A percentile compares a stretch with the other conserved stretches of the same genome.
Evolutionary conservation across 2,329 filamentous ascomycete genomes (phyloP).

Genomic region (Penicillium psychrosexuale): DNA sequence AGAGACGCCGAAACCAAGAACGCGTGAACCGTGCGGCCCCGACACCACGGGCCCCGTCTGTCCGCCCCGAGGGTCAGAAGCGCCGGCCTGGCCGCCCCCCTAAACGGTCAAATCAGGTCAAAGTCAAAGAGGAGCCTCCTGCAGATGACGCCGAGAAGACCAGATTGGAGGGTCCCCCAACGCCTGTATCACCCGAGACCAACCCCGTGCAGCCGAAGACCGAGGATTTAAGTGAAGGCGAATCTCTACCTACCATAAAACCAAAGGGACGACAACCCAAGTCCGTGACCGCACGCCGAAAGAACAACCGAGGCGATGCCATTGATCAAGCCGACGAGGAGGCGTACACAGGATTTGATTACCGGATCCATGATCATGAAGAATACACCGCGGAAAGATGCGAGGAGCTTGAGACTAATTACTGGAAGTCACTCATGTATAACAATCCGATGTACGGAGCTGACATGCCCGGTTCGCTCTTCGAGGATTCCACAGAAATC

Average conservation of each 20-base stretch:
- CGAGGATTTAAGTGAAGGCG: constrained; percentile 50
- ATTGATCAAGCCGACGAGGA: constrained; percentile 81
- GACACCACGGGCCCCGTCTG: constrained; percentile 33
- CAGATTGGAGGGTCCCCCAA: constrained; percentile 50
- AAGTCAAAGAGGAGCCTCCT: constrained; percentile 38
- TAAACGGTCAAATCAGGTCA: constrained; percentile 38
- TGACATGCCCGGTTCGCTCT: constrained; percentile 92
- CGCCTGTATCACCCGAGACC: constrained; percentile 52
- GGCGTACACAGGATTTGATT: constrained; percentile 87
- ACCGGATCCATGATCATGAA: constrained; percentile 75
- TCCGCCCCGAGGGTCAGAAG: constrained; percentile 44
- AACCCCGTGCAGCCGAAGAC: constrained; percentile 56
- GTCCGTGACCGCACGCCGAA: constrained; percentile 80
- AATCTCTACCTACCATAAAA: constrained; percentile 42
- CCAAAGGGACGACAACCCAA: constrained; percentile 58
- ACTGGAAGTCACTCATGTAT: constrained; percentile 97
- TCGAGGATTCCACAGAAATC: constrained; percentile 74
- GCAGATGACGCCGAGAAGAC: constrained; percentile 40
- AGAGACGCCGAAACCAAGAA: constrained; percentile 50
- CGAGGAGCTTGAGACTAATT: constrained; percentile 87
- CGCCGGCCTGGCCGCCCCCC: constrained; percentile 45
- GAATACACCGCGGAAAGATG: constrained; percentile 90
- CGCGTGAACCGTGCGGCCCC: constrained; percentile 41
- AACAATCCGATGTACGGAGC: constrained; percentile 93
- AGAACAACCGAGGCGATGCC: constrained; percentile 76